Percentiles rank a stretch among this genome's conserved stretches.
Evolutionary conservation across 2,329 filamentous ascomycete species (phyloP).

Genomic region (Neocucurbitaria cava): DNA sequence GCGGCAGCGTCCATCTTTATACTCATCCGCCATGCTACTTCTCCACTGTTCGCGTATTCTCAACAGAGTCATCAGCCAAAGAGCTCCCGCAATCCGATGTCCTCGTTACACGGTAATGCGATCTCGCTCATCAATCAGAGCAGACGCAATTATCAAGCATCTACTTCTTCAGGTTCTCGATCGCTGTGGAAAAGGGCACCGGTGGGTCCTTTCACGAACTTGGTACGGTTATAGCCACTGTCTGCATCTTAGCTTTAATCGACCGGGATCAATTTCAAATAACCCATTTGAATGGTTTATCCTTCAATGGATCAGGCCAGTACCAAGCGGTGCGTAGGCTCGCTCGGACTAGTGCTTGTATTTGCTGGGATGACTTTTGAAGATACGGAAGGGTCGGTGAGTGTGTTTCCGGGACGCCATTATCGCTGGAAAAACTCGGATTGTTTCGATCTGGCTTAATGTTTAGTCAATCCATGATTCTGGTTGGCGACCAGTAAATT

Average conservation of each 20-base stretch:
- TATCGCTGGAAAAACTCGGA: constrained; percentile 20
- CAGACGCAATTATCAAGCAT: too few species aligned
- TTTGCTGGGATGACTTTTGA: constrained; percentile 7
- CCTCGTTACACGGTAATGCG: too few species aligned
- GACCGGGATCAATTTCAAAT: background rate
- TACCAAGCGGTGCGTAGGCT: constrained; percentile 6
- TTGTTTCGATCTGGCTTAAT: constrained; percentile 33
- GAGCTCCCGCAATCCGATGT: too few species aligned
- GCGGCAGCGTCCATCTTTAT: too few species aligned
- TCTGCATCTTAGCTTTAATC: background rate
- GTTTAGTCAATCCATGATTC: background rate
- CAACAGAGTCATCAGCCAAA: too few species aligned
- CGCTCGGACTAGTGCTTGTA: background rate
- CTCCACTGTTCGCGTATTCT: too few species aligned
- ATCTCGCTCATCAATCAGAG: too few species aligned
- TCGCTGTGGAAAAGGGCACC: too few species aligned
- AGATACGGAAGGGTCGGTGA: background rate
- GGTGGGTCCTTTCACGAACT: too few species aligned
- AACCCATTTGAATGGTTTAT: constrained; percentile 36
- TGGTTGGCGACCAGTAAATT: background rate
- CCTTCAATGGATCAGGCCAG: constrained; percentile 21
- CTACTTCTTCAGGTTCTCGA: too few species aligned
- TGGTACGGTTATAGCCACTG: too few species aligned
- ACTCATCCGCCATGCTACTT: too few species aligned
- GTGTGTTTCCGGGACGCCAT: constrained; percentile 6